Base-by-base conservation (phyloP, 768 basidiomycete genomes). In the Podaxis sp. region DNA sequence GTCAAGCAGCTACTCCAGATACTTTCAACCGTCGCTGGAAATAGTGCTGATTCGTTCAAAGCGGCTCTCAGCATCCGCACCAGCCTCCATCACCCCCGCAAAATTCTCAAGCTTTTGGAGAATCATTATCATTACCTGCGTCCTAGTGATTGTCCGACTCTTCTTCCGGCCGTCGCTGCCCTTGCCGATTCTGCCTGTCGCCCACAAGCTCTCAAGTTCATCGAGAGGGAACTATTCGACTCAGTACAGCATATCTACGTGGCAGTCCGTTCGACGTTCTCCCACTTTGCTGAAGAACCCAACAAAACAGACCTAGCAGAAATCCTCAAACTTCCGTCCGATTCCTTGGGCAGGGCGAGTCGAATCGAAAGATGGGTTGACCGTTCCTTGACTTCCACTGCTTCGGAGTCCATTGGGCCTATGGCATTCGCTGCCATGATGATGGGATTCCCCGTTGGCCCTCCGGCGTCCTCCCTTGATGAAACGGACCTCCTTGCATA, bases 401-500 rank as follows among this genome's bases (percentile, higher is more conserved):
- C 70, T 8, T 69, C 71, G 2, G 69, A 65, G 0, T 63, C 74
- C 1, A 56, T 82, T 36, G 76, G 83, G 63, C 85, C 85, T 2
- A 79, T 87, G 78, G 80, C 86, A 2, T 80, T 89, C 57, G 86
- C 88, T 0, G 86, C 87, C 15, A 82, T 88, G 80, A 82, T 89
- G 79, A 84, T 87, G 71, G 77, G 78, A 1, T 64, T 79, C 2
- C 77, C 77, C 2, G 51, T 77, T 4, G 57, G 57, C 55, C 56
- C 69, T 3, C 72, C 68, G 13, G 0, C 64, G 7, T 24, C 71
- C 73, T 65, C 77, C 74, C 36, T 51, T 1, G 51, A 77, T 69
- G 63, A 72, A 49, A 72, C 72, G 30, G 72, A 69, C 2, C 70
- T 82, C 40, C 63, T 84, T 6, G 79, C 78, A 9, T 83, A 80